Conservation (phyloP, 2,329 filamentous ascomycete genomes). For the Dothistroma septosporum region DNA sequence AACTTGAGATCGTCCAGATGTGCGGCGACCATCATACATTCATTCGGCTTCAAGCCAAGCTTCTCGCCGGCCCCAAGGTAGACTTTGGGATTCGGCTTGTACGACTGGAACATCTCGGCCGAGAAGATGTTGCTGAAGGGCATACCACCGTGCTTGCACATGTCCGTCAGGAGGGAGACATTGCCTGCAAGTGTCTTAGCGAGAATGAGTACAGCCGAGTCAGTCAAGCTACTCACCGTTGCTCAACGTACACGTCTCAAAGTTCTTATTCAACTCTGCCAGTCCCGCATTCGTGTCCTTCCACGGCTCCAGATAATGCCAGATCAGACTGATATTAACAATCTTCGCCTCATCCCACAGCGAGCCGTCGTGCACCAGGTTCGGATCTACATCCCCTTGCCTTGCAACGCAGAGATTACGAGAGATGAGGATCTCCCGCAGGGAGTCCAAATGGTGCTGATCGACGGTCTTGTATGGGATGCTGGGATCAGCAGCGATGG, state of each 20-base stretch:
- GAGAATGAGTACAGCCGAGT: background rate
- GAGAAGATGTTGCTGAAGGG: constrained; percentile 61
- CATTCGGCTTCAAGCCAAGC: constrained; percentile 53
- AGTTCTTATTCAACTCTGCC: constrained; percentile 41
- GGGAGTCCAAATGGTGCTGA: constrained; percentile 62
- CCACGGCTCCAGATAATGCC: constrained; percentile 72
- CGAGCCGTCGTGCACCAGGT: constrained; percentile 31
- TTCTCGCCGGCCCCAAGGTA: constrained; percentile 64
- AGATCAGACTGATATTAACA: constrained; percentile 52
- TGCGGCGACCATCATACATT: constrained; percentile 74
- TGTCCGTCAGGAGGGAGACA: constrained; percentile 59
- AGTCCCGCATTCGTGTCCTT: constrained; percentile 59
- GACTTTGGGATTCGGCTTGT: constrained; percentile 66
- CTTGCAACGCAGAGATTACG: constrained; percentile 35
- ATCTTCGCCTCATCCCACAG: constrained; percentile 52
- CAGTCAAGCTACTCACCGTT: constrained; percentile 49
- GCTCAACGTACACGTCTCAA: constrained; percentile 63
- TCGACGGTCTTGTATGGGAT: constrained; percentile 65
- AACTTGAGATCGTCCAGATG: constrained; percentile 66
- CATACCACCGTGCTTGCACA: constrained; percentile 56
- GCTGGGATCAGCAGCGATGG: constrained; percentile 44
- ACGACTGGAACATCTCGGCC: constrained; percentile 66
- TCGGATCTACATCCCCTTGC: background rate
- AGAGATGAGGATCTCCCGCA: constrained; percentile 54
- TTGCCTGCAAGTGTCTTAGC: constrained; percentile 50